These are phyloP conservation scores for Nothophoma quercina DNA, from an alignment of 2,329 filamentous ascomycete genomes.

Conservation along the genomic window DNA sequence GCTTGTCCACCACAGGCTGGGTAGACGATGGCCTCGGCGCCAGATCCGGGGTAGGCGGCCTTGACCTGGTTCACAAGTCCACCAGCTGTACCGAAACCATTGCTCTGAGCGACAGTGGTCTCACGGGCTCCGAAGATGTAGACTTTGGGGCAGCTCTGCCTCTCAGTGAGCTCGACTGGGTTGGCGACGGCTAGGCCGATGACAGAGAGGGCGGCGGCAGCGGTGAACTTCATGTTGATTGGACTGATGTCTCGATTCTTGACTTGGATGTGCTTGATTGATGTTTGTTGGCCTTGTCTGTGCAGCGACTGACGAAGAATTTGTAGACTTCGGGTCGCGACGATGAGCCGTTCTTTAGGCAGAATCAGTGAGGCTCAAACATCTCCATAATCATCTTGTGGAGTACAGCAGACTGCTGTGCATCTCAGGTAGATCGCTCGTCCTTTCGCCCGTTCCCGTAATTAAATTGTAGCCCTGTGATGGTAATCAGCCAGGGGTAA, in stretches of 20 bases:
- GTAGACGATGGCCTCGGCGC: constrained; percentile 53
- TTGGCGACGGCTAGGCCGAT: constrained; percentile 44
- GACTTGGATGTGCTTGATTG: constrained; percentile 17
- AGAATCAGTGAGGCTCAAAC: constrained; percentile 34
- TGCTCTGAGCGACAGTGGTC: constrained; percentile 49
- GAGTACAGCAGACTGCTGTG: constrained; percentile 30
- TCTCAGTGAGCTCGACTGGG: constrained; percentile 47
- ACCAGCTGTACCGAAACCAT: constrained; percentile 51
- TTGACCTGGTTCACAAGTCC: constrained; percentile 53
- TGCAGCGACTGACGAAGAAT: constrained; percentile 29
- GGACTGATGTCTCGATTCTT: constrained; percentile 3
- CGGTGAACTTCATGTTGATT: constrained; percentile 43
- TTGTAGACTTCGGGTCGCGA: constrained; percentile 3
- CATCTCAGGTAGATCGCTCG: constrained; percentile 20
- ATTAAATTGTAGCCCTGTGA: constrained; percentile 39
- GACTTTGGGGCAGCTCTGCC: constrained; percentile 52
- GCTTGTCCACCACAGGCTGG: constrained; percentile 69
- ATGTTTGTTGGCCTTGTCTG: constrained; percentile 21
- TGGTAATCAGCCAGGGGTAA: constrained; percentile 35
- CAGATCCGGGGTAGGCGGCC: constrained; percentile 50
- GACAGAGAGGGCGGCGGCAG: constrained; percentile 39
- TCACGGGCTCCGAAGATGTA: constrained; percentile 56
- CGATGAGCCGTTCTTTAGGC: constrained; percentile 38
- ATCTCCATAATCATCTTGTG: constrained; percentile 32
- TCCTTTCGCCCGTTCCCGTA: constrained; percentile 46